Base-by-base conservation (phyloP, 2,329 filamentous ascomycete genomes). In the Tolypocladium guangdongense region DNA sequence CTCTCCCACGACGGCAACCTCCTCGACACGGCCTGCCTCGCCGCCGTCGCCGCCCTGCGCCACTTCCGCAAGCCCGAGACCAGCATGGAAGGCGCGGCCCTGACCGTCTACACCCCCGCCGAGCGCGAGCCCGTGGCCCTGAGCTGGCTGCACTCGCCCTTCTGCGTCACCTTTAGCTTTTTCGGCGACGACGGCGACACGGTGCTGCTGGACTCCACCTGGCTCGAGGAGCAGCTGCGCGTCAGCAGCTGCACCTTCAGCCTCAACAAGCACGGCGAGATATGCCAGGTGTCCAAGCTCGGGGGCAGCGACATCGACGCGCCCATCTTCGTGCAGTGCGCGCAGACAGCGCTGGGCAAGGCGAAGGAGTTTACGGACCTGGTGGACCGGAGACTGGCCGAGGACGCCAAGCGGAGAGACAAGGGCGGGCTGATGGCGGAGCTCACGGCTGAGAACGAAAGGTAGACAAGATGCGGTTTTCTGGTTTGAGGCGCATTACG, bases 51-150 rank as follows among this genome's bases (percentile, higher is more conserved):
- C 1, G 90, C 89, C 2, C 75, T 99, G 59, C 86, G 89, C 57
- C 92, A 97, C 72, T 99, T 96, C 72, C 82, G 89, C 57, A 86
- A 91, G 64, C 91, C 90, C 1, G 93, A 97, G 67, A 89, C 91
- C 7, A 85, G 84, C 61, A 88, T 96, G 36, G 86, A 90, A 62
- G 90, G 89, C 54, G 90, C 91, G 62, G 81, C 83, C 33, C 81
- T 96, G 58, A 95, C 87, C 2, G 82, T 97, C 45, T 95, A 92
- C 71, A 88, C 86, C 2, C 71, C 87, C 3, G 83, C 87, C 14
- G 92, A 99, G 74, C 80, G 93, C 58, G 91, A 96, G 58, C 92
- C 92, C 0, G 89, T 96, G 47, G 85, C 90, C 48, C 77, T 99
- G 57, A 90, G 88, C 62, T 89, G 96, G 75, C 81, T 96, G 59